phyloP scores from a whole-genome alignment of 2,329 filamentous ascomycete species.

The Penicillium polonicum region DNA sequence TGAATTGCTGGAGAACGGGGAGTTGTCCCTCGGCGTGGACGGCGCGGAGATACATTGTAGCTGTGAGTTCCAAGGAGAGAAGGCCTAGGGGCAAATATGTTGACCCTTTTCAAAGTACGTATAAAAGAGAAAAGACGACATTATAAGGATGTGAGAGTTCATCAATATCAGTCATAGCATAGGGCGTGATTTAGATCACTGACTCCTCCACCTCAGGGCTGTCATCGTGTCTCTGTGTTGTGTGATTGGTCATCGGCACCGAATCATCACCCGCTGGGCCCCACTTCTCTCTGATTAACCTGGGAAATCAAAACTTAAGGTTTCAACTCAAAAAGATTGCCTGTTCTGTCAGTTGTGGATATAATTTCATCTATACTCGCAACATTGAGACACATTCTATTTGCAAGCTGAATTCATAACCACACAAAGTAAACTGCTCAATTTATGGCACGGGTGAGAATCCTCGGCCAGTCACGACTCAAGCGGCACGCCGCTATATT shows the following conservation, averaged over 20 bases:
- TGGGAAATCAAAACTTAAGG: background rate
- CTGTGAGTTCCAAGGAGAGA: background rate
- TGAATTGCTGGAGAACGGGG: conserved; percentile 54
- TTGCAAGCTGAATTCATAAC: background rate
- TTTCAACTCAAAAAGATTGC: background rate
- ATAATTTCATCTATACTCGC: background rate
- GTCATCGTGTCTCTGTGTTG: background rate
- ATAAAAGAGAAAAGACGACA: background rate
- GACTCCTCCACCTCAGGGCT: background rate
- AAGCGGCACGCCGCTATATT: background rate
- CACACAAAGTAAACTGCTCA: background rate
- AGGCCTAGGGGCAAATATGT: background rate
- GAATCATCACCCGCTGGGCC: background rate
- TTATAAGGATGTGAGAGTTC: background rate
- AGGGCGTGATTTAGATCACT: background rate
- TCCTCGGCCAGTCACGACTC: background rate
- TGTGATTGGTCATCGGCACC: background rate
- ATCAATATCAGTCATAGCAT: background rate
- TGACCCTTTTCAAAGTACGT: background rate
- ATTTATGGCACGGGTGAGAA: background rate
- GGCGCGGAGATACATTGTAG: conserved; percentile 57
- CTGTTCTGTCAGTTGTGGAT: background rate
- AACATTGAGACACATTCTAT: background rate
- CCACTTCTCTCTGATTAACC: background rate
- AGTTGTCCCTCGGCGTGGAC: conserved; percentile 54